These are phyloP conservation scores for Capillidium rhysosporum DNA, from an alignment of 371 early-diverging fungal genomes.

Conservation along the genomic window DNA sequence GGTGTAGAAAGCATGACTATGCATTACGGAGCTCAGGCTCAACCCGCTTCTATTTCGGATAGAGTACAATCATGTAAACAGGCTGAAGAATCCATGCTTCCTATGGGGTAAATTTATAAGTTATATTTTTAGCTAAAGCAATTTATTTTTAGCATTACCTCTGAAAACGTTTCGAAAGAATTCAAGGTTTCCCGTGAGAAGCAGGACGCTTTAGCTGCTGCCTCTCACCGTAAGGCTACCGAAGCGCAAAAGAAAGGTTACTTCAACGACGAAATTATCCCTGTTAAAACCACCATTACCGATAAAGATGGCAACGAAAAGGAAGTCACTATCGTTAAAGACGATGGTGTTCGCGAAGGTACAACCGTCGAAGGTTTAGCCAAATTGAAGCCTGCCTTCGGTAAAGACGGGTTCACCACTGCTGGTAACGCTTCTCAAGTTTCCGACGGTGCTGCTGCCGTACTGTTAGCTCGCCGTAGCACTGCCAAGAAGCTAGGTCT, in stretches of 20 bases:
- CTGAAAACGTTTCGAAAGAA: conserved; percentile 88
- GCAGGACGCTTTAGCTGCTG: conserved; percentile 79
- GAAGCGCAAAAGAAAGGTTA: conserved; percentile 76
- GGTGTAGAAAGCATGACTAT: conserved; percentile 97
- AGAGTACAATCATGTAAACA: conserved; percentile 39
- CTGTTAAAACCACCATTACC: conserved; percentile 53
- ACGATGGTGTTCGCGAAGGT: conserved; percentile 84
- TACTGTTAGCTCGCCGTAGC: conserved; percentile 84
- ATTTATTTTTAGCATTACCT: conserved; percentile 36
- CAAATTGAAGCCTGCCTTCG: conserved; percentile 86
- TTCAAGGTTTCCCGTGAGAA: conserved; percentile 59
- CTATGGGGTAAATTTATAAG: conserved; percentile 47
- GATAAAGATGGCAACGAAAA: conserved; percentile 43
- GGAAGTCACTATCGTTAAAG: conserved; percentile 38
- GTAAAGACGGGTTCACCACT: conserved; percentile 68
- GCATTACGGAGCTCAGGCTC: conserved; percentile 63
- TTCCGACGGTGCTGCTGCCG: conserved; percentile 96
- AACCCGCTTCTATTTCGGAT: conserved; percentile 42
- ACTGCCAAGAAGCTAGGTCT: conserved; percentile 75
- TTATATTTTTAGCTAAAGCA: conserved; percentile 5
- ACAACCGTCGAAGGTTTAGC: conserved; percentile 60
- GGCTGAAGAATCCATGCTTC: conserved; percentile 65
- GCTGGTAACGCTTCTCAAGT: conserved; percentile 98
- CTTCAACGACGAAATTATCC: conserved; percentile 85
- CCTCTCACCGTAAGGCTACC: conserved; percentile 58